Conservation (phyloP, 2,329 filamentous ascomycete species). For the Aaosphaeria pasadenensis region DNA sequence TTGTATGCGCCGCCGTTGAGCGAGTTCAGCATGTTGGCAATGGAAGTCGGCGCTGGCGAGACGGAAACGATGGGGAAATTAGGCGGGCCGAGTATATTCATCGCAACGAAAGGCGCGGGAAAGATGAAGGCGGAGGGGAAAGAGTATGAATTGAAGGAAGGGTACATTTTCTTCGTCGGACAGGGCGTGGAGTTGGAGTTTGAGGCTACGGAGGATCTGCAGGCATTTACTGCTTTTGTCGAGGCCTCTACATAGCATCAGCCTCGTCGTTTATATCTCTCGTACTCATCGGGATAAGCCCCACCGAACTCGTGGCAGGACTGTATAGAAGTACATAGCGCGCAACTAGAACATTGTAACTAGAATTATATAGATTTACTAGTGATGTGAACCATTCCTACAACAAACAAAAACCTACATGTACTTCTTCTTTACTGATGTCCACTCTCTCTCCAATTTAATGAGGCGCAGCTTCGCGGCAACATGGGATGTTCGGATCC, state of each 20-base stretch:
- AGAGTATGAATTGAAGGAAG: slow-evolving; percentile 56
- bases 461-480: no score
- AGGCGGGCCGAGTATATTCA: slow-evolving; percentile 61
- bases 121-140: slow-evolving; percentile 54
- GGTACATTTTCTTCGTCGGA: slow-evolving; percentile 66
- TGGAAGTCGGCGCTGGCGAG: slow-evolving; percentile 55
- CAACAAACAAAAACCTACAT: no score
- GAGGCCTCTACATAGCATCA: background rate
- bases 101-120: slow-evolving; percentile 60
- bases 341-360: no score
- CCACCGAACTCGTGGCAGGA: no score
- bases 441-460: no score
- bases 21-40: slow-evolving; percentile 69
- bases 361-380: no score
- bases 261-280: no score
- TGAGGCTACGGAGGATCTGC: slow-evolving; percentile 41
- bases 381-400: no score
- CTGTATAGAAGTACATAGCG: no score
- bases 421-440: no score
- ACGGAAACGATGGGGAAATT: slow-evolving; percentile 56
- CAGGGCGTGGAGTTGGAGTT: slow-evolving; percentile 52
- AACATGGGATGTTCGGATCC: no score
- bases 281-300: no score
- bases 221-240: slow-evolving; percentile 39
- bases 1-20: slow-evolving; percentile 65